Base-by-base conservation (phyloP, 2,329 filamentous ascomycete genomes). In the Zasmidium cellare region DNA sequence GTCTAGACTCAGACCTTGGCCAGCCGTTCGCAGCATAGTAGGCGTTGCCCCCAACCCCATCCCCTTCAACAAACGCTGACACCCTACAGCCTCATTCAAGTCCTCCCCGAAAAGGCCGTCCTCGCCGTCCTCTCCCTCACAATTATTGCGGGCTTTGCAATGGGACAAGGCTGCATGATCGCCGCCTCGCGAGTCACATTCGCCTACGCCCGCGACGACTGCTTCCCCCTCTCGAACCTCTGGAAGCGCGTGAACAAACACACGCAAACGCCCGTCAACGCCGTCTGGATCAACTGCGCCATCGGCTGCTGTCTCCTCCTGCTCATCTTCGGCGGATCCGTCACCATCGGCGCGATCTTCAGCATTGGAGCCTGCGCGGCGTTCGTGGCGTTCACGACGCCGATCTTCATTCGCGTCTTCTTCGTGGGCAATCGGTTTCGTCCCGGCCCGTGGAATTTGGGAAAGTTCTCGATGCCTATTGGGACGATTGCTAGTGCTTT, bases 81-180 rank as follows among this genome's bases (percentile, higher is more conserved):
- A 11, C 25, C 11, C 11, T 11, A 28, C 25, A 28, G 25, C 28
- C 78, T 89, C 16, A 79, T 87, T 51, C 87, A 90, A 69, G 80
- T 87, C 47, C 76, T 90, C 58, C 82, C 84, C 0, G 77, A 82
- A 56, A 83, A 82, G 53, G 78, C 81, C 1, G 85, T 85, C 2
- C 76, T 89, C 23, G 84, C 84, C 1, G 82, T 89, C 51, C 81
- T 90, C 12, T 75, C 81, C 0, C 72, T 90, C 45, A 90, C 87
- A 1, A 88, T 90, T 62, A 77, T 90, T 44, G 87, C 86, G 57
- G 84, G 85, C 1, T 90, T 89, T 68, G 84, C 82, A 44, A 89
- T 90, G 84, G 87, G 87, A 5, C 87, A 90, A 70, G 87, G 86
- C 1, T 88, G 86, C 69, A 89, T 89, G 84, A 83, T 90, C 38